Evolutionary conservation across 331 rosid species (phyloP).

Genomic region (Malus hybrid): DNA sequence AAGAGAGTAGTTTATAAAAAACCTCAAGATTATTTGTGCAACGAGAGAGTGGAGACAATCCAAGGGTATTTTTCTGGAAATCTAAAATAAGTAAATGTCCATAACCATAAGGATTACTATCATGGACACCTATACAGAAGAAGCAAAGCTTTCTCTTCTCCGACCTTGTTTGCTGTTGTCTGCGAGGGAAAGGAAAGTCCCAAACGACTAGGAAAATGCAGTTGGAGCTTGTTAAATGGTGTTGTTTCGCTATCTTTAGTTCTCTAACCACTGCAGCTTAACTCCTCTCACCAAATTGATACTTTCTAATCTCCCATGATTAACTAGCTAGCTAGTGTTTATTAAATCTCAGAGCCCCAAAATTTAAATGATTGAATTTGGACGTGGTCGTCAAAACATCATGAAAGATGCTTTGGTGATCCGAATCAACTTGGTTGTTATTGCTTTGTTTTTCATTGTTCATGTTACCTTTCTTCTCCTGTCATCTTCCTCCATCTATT

Average conservation of each 20-base stretch:
- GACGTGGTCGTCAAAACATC: slow-evolving; percentile 35
- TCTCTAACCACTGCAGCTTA: slow-evolving; percentile 42
- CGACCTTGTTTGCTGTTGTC: slow-evolving; percentile 14
- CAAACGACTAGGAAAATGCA: slow-evolving; percentile 12
- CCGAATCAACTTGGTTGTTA: slow-evolving; percentile 46
- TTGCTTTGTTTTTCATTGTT: slow-evolving; percentile 38
- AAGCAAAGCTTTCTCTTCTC: slow-evolving; percentile 5
- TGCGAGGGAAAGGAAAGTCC: slow-evolving; percentile 11
- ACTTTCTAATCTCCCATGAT: slow-evolving; percentile 18
- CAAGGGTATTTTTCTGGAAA: no score
- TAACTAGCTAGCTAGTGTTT: slow-evolving; percentile 10
- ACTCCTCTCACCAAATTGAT: slow-evolving; percentile 7
- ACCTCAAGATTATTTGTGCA: no score
- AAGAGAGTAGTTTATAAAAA: no score
- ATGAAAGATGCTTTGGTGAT: slow-evolving; percentile 51
- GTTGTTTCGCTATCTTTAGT: no score
- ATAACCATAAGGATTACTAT: not conserved
- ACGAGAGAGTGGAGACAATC: no score
- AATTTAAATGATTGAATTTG: slow-evolving; percentile 24
- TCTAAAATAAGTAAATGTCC: no score
- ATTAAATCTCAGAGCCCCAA: not conserved
- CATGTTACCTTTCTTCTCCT: slow-evolving; percentile 46
- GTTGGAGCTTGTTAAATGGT: not conserved
- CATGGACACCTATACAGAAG: slow-evolving; percentile 2
- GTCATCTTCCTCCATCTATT: slow-evolving; percentile 48